Conservation (phyloP, 2,329 filamentous ascomycete species). For the Amauroascus verrucosus region DNA sequence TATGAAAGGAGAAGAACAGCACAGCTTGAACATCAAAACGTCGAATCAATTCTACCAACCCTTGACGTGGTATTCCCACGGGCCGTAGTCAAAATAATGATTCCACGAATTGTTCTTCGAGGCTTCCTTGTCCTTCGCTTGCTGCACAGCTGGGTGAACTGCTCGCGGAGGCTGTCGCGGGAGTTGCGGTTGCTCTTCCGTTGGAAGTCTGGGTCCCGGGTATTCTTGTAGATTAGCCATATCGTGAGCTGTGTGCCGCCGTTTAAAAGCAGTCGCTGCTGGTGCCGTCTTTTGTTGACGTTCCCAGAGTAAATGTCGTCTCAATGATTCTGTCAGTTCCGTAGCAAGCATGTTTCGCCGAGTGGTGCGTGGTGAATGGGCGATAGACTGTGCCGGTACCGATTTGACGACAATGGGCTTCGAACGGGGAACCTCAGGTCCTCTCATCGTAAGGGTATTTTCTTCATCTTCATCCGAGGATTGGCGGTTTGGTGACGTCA, state of each 20-base stretch:
- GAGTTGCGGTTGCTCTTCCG: conserved; percentile 30
- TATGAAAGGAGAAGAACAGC: not conserved
- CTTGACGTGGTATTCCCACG: conserved; percentile 74
- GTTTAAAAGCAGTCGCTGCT: conserved; percentile 70
- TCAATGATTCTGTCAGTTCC: conserved; percentile 84
- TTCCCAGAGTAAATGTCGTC: conserved; percentile 88
- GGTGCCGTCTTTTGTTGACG: conserved; percentile 88
- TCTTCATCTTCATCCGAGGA: conserved; percentile 48
- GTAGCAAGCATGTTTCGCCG: conserved; percentile 91
- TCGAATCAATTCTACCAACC: conserved; percentile 64
- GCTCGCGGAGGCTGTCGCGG: conserved; percentile 17
- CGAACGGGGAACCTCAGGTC: conserved; percentile 55
- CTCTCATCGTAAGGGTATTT: conserved; percentile 53
- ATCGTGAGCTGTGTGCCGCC: conserved; percentile 81
- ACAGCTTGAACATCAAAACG: not conserved
- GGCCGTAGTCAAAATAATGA: conserved; percentile 72
- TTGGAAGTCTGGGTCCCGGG: conserved; percentile 46
- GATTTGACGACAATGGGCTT: conserved; percentile 72
- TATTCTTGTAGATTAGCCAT: conserved; percentile 79
- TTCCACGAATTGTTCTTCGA: conserved; percentile 68
- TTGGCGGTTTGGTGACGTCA: conserved; percentile 55
- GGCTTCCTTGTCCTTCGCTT: conserved; percentile 47
- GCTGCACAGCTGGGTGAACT: conserved; percentile 16
- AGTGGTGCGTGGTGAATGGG: conserved; percentile 82
- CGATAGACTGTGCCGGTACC: conserved; percentile 58